Evolutionary conservation across 192 early-diverging fungal genomes (phyloP).

Genomic region (Lobosporangium transversale): DNA sequence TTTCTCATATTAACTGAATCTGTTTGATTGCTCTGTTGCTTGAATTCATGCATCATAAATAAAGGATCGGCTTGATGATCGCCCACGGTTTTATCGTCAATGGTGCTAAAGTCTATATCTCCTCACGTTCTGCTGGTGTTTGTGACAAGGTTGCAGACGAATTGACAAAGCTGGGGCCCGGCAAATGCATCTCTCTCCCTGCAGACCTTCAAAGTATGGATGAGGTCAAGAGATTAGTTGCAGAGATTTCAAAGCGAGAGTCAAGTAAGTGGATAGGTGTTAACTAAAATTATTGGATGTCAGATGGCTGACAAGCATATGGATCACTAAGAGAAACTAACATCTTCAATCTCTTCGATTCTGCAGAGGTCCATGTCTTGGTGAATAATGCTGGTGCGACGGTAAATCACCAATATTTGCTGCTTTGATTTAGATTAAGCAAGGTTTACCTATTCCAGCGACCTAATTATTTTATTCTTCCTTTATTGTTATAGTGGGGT

Average conservation of each 20-base stretch:
- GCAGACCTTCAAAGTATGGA: slow-evolving; percentile 77
- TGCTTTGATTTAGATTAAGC: background rate
- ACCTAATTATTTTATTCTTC: background rate
- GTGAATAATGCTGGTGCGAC: slow-evolving; percentile 87
- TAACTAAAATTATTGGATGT: background rate
- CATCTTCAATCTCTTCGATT: background rate
- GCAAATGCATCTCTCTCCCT: slow-evolving; percentile 75
- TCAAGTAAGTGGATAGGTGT: slow-evolving; percentile 53
- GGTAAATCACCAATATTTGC: slow-evolving; percentile 5
- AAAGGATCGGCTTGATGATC: slow-evolving; percentile 65
- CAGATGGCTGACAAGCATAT: background rate
- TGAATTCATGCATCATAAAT: too few relatives aligned
- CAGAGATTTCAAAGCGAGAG: slow-evolving; percentile 68
- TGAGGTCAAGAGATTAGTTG: slow-evolving; percentile 67
- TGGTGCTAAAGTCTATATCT: slow-evolving; percentile 93
- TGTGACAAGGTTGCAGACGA: slow-evolving; percentile 72
- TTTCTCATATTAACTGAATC: too few relatives aligned
- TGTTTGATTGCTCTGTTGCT: too few relatives aligned
- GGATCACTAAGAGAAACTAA: background rate
- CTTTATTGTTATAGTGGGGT: slow-evolving; percentile 54
- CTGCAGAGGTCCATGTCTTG: slow-evolving; percentile 83
- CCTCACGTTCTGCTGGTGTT: slow-evolving; percentile 74
- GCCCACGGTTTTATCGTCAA: slow-evolving; percentile 80
- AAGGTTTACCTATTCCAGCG: background rate
- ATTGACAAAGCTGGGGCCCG: slow-evolving; percentile 75